Percentiles rank a stretch among this genome's conserved stretches.
Evolutionary conservation across 176 grass and related monocot genomes (phyloP).

Genomic region (Phyllostachys edulis): DNA sequence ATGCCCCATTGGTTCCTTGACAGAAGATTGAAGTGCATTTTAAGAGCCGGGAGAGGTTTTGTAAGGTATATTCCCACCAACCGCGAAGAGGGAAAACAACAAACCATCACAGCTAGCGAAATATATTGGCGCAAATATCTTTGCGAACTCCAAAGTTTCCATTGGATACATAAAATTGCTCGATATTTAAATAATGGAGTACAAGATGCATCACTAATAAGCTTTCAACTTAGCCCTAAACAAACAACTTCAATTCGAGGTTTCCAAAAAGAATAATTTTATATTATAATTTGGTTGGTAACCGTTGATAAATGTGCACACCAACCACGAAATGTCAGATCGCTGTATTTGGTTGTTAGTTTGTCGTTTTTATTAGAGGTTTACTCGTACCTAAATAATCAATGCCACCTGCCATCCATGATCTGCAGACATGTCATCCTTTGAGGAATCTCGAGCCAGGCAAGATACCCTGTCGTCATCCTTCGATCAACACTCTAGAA

Average conservation of each 20-base stretch:
- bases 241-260: neutral
- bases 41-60: neutral
- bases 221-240: no score
- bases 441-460: conserved; percentile 4
- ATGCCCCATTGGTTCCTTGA: neutral
- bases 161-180: conserved; percentile 4
- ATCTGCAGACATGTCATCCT: neutral
- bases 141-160: conserved; percentile 2
- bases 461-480: conserved; percentile 22
- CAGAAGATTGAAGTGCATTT: neutral
- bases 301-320: conserved; percentile 27
- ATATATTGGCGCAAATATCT: neutral
- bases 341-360: conserved; percentile 2
- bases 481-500: conserved; percentile 3
- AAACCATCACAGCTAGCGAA: neutral
- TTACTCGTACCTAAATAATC: neutral
- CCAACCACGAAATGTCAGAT: conserved; percentile 9
- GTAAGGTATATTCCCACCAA: conserved; percentile 24
- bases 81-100: neutral
- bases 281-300: conserved; percentile 11
- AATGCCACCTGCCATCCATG: conserved; percentile 25
- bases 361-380: neutral
- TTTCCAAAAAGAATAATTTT: neutral
- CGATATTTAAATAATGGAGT: neutral
- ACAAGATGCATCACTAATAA: no score